Percentiles rank a stretch among this genome's conserved stretches.
phyloP scores from a whole-genome alignment of 1,139 yeast genomes.

The Dujonia santamariae region DNA sequence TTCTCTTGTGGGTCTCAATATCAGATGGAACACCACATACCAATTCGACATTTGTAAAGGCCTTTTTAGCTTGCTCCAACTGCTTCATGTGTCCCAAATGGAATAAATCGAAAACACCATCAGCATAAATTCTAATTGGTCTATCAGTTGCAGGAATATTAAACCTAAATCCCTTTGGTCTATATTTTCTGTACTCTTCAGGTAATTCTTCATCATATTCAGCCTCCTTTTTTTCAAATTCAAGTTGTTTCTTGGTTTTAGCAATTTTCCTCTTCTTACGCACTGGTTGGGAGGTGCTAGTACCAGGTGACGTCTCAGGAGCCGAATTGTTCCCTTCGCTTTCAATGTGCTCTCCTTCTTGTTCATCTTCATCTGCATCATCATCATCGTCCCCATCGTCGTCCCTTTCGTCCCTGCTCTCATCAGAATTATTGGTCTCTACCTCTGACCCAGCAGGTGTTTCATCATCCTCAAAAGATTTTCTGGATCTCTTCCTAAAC shows the following conservation, averaged over 20 bases:
- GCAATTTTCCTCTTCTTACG: slow-evolving; percentile 23
- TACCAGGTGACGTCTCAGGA: no score
- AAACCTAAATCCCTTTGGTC: slow-evolving; percentile 69
- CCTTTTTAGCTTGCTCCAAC: slow-evolving; percentile 91
- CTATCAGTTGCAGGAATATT: slow-evolving; percentile 83
- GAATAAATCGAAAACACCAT: slow-evolving; percentile 94
- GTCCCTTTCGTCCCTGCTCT: slow-evolving; percentile 10
- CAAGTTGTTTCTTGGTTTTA: slow-evolving; percentile 30
- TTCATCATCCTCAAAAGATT: slow-evolving; percentile 14
- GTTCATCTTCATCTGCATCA: slow-evolving; percentile 16
- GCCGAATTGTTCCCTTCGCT: slow-evolving; percentile 8
- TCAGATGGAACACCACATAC: slow-evolving; percentile 94
- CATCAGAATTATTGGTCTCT: slow-evolving; percentile 8
- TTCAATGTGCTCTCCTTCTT: no score
- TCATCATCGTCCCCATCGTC: slow-evolving; percentile 12
- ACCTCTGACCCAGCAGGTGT: slow-evolving; percentile 15
- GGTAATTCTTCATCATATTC: slow-evolving; percentile 60
- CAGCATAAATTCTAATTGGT: slow-evolving; percentile 90
- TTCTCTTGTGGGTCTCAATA: slow-evolving; percentile 82
- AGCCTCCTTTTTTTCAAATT: slow-evolving; percentile 48
- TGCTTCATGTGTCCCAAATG: slow-evolving; percentile 98
- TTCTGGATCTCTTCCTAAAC: slow-evolving; percentile 34
- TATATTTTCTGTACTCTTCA: slow-evolving; percentile 58
- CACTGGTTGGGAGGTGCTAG: slow-evolving; percentile 9
- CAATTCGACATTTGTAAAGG: slow-evolving; percentile 79